Base-by-base conservation (phyloP, 2,329 filamentous ascomycete species). In the Grosmannia serpens region DNA sequence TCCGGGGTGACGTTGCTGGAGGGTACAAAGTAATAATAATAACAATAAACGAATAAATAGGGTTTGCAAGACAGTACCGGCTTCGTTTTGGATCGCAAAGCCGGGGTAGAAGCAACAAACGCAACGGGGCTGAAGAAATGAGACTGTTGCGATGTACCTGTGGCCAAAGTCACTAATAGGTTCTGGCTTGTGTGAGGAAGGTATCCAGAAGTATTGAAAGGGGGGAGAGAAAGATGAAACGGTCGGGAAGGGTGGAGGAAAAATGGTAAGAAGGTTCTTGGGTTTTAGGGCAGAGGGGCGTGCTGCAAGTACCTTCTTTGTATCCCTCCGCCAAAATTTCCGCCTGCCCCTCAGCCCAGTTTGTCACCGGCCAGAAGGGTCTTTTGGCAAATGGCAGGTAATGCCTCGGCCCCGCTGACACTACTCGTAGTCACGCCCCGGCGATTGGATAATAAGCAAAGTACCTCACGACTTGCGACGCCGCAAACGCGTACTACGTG, bases 131-230 rank as follows among this genome's bases (percentile, higher is more conserved):
- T 54, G 59, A 57, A 20, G 38, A 56, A 29, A 49, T 33, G 50
- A 53, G 38, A 33, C 29, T 55, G 59, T 58, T 60, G 57, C 41
- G 26, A 50, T 58, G 58, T 62, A 61, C 59, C 53, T 59, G 57
- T 57, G 15, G n/a, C 29, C 20, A n/a, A 62, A 59, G 61, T 62
- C 59, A 61, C 61, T 58, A 53, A 47, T 55, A 58, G 55, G 59
- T 60, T 57, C 44, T 46, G 29, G 35, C n/a, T 44, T 53, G 26
- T 35, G 20, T 53, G 35, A 51, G 44, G 44, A 49, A 49, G 17
- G 54, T 56, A 56, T 56, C 54, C 44, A 51, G 47, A 56, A 56
- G 57, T 49, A 55, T 52, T 46, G 38, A 50, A 54, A 31, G 55
- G 50, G 38, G 50, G 41, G 38, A 29, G 24, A 41, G 53, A 57